These are phyloP conservation scores for Papiliotrema nemorosa DNA, from an alignment of 1,284 basidiomycete species.

Conservation along the genomic window DNA sequence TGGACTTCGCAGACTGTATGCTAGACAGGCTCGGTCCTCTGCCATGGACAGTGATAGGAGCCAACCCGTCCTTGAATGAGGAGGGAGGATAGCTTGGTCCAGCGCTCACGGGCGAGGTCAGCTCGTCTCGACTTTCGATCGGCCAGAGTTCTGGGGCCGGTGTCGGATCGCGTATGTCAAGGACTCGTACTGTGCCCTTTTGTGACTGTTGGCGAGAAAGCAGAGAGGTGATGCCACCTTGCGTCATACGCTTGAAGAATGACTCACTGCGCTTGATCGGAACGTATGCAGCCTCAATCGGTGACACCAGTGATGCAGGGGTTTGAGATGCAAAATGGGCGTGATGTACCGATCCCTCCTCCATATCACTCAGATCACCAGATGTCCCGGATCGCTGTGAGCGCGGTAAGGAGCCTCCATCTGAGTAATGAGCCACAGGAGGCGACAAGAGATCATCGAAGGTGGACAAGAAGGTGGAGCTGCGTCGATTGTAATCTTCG, in stretches of 20 bases:
- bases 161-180: slow-evolving; percentile 37
- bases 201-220: slow-evolving; percentile 1
- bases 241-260: slow-evolving; percentile 36
- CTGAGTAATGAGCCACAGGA: slow-evolving; percentile 6
- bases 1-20: slow-evolving; percentile 26
- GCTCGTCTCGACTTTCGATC: slow-evolving; percentile 22
- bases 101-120: not conserved
- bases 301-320: slow-evolving; percentile 16
- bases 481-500: slow-evolving; percentile 13
- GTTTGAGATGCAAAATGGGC: slow-evolving; percentile 10
- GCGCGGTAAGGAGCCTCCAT: slow-evolving; percentile 11
- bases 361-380: slow-evolving; percentile 15
- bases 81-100: slow-evolving; percentile 6
- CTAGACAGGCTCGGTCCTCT: slow-evolving; percentile 28
- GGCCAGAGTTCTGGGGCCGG: slow-evolving; percentile 38
- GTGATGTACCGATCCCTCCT: slow-evolving; percentile 29
- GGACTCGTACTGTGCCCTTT: slow-evolving; percentile 3
- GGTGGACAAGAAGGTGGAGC: slow-evolving; percentile 8
- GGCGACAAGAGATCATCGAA: not conserved
- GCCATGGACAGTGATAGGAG: slow-evolving; percentile 39
- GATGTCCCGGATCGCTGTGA: slow-evolving; percentile 17
- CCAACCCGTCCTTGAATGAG: slow-evolving; percentile 4
- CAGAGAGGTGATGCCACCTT: slow-evolving; percentile 24
- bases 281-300: slow-evolving; percentile 17
- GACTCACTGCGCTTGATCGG: slow-evolving; percentile 33